Conservation (phyloP, 2,329 filamentous ascomycete species). For the Venturia pyrina region DNA sequence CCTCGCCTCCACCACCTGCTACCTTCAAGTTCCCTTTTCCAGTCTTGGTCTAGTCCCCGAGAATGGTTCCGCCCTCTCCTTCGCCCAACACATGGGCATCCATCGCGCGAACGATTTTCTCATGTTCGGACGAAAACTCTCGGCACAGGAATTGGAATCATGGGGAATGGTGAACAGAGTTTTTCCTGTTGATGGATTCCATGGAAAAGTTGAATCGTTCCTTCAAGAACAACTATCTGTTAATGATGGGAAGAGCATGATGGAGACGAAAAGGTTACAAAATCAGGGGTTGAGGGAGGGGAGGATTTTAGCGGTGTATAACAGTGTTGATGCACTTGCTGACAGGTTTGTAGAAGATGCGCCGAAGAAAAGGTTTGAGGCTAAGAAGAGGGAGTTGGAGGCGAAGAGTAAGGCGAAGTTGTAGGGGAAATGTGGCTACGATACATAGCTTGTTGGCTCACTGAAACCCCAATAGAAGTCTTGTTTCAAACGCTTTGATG, state of each 20-base stretch:
- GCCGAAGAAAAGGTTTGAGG: conserved; percentile 33
- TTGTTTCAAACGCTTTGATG: no score
- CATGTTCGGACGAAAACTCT: conserved; percentile 40
- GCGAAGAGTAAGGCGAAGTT: conserved; percentile 18
- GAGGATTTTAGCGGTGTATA: conserved; percentile 37
- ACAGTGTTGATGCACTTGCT: conserved; percentile 37
- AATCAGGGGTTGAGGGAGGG: conserved; percentile 35
- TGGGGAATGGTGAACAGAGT: conserved; percentile 39
- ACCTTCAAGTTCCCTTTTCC: conserved; percentile 39
- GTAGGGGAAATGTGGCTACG: conserved; percentile 11
- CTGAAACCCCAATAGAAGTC: no score
- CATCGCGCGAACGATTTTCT: conserved; percentile 43
- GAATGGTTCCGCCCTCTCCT: conserved; percentile 36
- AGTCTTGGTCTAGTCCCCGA: conserved; percentile 41
- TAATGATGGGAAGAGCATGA: conserved; percentile 44
- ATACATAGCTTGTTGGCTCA: not conserved
- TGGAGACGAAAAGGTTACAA: conserved; percentile 41
- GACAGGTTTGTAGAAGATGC: conserved; percentile 39
- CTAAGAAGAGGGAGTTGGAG: conserved; percentile 19
- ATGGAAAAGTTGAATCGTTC: conserved; percentile 30
- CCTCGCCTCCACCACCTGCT: conserved; percentile 34
- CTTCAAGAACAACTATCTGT: conserved; percentile 33
- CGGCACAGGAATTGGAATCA: conserved; percentile 32
- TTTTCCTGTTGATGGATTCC: conserved; percentile 33
- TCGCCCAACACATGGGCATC: conserved; percentile 39